Base-by-base conservation (phyloP, 768 basidiomycete genomes). In the Trametopsis cervina region DNA sequence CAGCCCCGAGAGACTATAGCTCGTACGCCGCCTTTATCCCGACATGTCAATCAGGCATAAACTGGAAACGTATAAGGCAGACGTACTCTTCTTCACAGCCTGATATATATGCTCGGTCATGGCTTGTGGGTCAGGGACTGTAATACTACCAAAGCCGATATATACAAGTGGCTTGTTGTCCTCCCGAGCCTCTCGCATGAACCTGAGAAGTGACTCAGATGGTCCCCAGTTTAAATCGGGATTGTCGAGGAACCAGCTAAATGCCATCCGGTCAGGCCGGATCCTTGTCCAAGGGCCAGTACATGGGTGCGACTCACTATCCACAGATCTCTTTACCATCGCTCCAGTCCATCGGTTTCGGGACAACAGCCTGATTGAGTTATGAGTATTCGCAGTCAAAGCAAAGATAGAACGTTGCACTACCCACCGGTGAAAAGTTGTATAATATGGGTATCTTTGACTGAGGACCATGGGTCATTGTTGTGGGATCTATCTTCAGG, bases 1-100 rank as follows among this genome's bases (percentile, higher is more conserved):
- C 83, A 84, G 12, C 83, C 83, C 57, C 81, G 82, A 11, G 77
- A 77, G 29, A 85, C 70, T 54, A 85, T 80, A 0, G 83, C 83
- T 15, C 81, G 65, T 2, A 85, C 82, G 48, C 69, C 80, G 44
- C 78, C 78, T 78, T 50, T 3, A 29, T 11, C n/a, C n/a, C 18
- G 37, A 42, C 51, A 21, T 2, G 12, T 20, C 29, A 33, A 33
- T 33, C 29, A 33, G 15, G 9, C 15, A 33, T 15, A 15, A 33
- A 7, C 29, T 7, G 7, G 7, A 15, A 15, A 33, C 35, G 25
- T n/a, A 13, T 33, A 20, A 5, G 9, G 15, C 1, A 15, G 10
- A 61, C 73, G 17, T 51, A 80, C 80, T 78, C 60, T 76, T 77
- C 45, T 76, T 57, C 5, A 83, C 81, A 0, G 79, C 82, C 48